Conservation (phyloP, 441 rosid genomes). For the Pelargonium citronellum region DNA sequence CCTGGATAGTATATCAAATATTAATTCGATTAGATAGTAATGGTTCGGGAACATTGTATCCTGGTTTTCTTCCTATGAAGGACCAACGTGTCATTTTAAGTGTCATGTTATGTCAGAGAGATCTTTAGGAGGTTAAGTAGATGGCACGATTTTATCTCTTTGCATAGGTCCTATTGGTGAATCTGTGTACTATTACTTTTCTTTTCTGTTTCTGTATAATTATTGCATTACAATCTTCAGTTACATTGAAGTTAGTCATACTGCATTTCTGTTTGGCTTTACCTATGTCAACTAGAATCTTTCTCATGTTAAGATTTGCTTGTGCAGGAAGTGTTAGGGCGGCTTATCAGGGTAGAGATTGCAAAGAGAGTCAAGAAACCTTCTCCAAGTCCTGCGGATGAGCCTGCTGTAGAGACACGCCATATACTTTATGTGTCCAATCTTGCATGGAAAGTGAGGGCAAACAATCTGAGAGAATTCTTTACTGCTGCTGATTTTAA, state of each 20-base stretch:
- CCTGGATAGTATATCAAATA: too few species aligned
- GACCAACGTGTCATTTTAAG: too few species aligned
- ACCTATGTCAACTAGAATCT: neutral
- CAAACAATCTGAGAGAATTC: constrained; percentile 62
- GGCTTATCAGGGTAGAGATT: constrained; percentile 61
- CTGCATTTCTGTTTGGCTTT: constrained; percentile 3
- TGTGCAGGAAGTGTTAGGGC: constrained; percentile 65
- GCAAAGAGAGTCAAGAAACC: constrained; percentile 63
- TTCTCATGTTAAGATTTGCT: neutral
- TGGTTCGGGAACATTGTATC: too few species aligned
- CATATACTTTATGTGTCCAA: constrained; percentile 72
- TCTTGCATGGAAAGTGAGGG: constrained; percentile 85
- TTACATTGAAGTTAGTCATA: neutral
- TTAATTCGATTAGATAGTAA: too few species aligned
- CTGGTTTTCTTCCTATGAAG: too few species aligned
- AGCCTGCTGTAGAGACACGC: constrained; percentile 40
- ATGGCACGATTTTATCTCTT: neutral
- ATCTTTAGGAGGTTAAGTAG: neutral
- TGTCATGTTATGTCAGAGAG: neutral
- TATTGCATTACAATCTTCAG: neutral
- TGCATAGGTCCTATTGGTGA: too few species aligned
- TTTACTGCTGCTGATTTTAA: constrained; percentile 42
- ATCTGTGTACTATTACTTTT: too few species aligned
- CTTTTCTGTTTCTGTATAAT: too few species aligned
- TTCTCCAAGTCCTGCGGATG: constrained; percentile 20